Base-by-base conservation (phyloP, 257 asterid genomes). In the Avicennia marina region DNA sequence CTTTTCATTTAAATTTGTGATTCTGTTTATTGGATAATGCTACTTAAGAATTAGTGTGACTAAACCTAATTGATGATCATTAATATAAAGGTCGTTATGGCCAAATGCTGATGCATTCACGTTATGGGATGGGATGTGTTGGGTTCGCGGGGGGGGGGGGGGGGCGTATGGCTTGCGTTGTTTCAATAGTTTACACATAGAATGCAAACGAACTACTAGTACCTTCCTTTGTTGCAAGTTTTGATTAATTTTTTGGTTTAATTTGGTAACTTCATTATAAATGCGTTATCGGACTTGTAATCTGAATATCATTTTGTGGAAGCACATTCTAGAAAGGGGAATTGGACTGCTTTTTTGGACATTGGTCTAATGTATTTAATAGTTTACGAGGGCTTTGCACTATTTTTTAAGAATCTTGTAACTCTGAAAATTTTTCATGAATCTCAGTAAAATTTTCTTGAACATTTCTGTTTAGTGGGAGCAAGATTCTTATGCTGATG, bases 61-160 rank as follows among this genome's bases (percentile, higher is more conserved):
- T 24, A 4, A 25, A 7, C 16, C 25, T 10, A 40, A 40, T 57
- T 57, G 10, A 26, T 8, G 32, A 34, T 33, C 13, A 18, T 33
- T 4, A 33, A 22, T 11, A 33, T 21, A 29, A 11, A 27, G 15
- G 13, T 57, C 15, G 7, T 24, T 40, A 9, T 48, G 40, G 42
- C 29, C 4, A 12, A 4, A 21, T 53, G 63, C 33, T 43, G 45
- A 53, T 63, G 65, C 18, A 54, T 41, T 53, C 64, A 3, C 43
- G 18, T 33, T 17, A 33, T 46, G 48, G 63, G 10, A 12, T 36
- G 41, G 1, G 41, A 36, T 36, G 41, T 12, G 3, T 36, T 11
- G 41, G 41, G 13, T 8, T 7, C 10, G 41, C 12, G 41, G 2
- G 41, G 3, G 10, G 10, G 2, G 2, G 41, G 13, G 3, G 10